phyloP scores from a whole-genome alignment of 2,329 filamentous ascomycete genomes.

The Mycocentrospora acerina region DNA sequence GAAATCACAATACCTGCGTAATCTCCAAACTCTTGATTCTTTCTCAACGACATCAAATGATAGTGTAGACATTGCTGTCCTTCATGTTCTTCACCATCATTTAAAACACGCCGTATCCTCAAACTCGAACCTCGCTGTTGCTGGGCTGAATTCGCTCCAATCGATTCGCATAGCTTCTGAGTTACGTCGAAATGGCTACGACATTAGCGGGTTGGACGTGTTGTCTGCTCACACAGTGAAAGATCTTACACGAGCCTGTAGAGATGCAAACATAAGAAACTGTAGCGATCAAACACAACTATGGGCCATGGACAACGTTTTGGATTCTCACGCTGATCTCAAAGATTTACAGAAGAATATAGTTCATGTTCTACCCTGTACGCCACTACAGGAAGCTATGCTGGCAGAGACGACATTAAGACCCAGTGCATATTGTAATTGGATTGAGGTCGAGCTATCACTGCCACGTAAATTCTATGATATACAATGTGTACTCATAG shows the following conservation, averaged over 20 bases:
- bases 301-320: no score
- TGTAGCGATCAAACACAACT: not conserved
- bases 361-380: conserved; percentile 60
- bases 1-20: conserved; percentile 55
- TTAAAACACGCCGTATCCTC: conserved; percentile 44
- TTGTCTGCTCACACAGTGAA: conserved; percentile 57
- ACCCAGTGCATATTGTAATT: conserved; percentile 72
- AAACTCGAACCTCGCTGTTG: conserved; percentile 51
- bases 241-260: conserved; percentile 21
- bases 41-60: conserved; percentile 14
- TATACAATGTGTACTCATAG: conserved; percentile 42
- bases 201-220: conserved; percentile 61
- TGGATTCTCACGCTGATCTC: conserved; percentile 9
- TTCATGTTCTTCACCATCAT: conserved; percentile 44
- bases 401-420: conserved; percentile 69
- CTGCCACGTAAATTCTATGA: conserved; percentile 28
- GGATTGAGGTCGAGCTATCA: conserved; percentile 65
- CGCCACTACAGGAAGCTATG: conserved; percentile 77
- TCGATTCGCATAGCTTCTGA: conserved; percentile 65
- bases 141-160: conserved; percentile 67
- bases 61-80: conserved; percentile 33
- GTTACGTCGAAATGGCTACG: conserved; percentile 60
- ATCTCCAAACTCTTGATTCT: conserved; percentile 12
- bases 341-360: conserved; percentile 11
- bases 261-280: conserved; percentile 1